These are phyloP conservation scores for Spiraea crenata DNA, from an alignment of 331 rosid genomes.

Conservation along the genomic window DNA sequence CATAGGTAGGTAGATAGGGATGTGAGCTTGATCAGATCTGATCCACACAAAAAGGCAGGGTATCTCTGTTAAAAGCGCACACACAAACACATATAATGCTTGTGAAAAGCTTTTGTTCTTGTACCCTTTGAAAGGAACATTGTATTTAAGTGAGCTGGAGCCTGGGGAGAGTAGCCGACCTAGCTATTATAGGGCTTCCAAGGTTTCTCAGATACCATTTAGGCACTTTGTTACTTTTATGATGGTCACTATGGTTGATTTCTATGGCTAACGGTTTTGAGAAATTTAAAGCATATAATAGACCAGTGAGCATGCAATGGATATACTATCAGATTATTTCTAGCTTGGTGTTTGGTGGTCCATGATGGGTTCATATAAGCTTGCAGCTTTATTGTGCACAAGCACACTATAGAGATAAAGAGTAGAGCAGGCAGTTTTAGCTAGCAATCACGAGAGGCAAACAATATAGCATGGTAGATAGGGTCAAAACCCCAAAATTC, in stretches of 20 bases:
- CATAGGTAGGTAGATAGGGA: not conserved
- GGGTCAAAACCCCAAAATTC: slow-evolving; percentile 17
- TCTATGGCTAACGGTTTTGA: slow-evolving; percentile 56
- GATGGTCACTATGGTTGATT: slow-evolving; percentile 31
- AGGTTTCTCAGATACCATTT: slow-evolving; percentile 33
- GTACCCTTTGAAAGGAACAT: slow-evolving; percentile 38
- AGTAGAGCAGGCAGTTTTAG: not conserved
- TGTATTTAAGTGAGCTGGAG: slow-evolving; percentile 15
- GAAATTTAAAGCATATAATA: slow-evolving; percentile 29
- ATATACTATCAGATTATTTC: not conserved
- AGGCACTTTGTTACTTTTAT: slow-evolving; percentile 11
- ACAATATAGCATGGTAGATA: not conserved
- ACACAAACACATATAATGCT: slow-evolving; percentile 3
- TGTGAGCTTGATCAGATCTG: not conserved
- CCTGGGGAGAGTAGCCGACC: slow-evolving; percentile 53
- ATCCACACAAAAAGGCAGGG: not conserved
- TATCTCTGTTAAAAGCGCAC: slow-evolving; percentile 4
- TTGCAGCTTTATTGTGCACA: slow-evolving; percentile 51
- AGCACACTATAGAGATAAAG: slow-evolving; percentile 25
- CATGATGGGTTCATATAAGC: slow-evolving; percentile 21
- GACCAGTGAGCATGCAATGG: not conserved
- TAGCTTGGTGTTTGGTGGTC: slow-evolving; percentile 10
- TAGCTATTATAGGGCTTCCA: slow-evolving; percentile 27
- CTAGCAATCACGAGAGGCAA: slow-evolving; percentile 44
- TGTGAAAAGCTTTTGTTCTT: slow-evolving; percentile 25